Percentiles rank a stretch among this genome's conserved stretches.
Evolutionary conservation across 768 basidiomycete genomes (phyloP).

Genomic region (Mycena filopes): DNA sequence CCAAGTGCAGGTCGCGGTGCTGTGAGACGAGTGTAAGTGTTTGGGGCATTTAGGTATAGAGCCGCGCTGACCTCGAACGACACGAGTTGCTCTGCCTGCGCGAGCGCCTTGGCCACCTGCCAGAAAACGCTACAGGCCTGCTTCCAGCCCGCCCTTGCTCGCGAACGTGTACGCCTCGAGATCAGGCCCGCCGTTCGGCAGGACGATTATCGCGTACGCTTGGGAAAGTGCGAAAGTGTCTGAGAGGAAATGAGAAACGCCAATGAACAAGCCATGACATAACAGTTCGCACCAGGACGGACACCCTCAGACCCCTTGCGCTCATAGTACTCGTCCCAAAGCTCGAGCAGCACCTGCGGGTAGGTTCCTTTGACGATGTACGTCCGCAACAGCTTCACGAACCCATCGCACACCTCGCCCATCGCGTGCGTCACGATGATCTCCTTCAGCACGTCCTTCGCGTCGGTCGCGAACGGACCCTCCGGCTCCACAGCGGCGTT

Average conservation of each 20-base stretch:
- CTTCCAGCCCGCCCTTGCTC: slow-evolving; percentile 74
- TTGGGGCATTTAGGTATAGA: background rate
- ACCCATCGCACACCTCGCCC: slow-evolving; percentile 80
- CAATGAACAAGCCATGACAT: background rate
- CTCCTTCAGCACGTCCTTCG: slow-evolving; percentile 82
- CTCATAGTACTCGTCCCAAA: slow-evolving; percentile 89
- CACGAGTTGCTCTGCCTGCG: slow-evolving; percentile 81
- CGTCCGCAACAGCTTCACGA: slow-evolving; percentile 82
- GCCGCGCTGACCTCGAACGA: slow-evolving; percentile 81
- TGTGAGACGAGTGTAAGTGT: slow-evolving; percentile 44
- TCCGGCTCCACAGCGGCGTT: slow-evolving; percentile 52
- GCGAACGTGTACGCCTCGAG: slow-evolving; percentile 85
- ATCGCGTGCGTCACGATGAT: slow-evolving; percentile 80
- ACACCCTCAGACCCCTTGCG: slow-evolving; percentile 85
- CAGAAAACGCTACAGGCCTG: slow-evolving; percentile 92
- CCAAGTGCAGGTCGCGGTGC: slow-evolving; percentile 99
- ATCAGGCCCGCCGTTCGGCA: slow-evolving; percentile 91
- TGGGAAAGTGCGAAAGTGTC: slow-evolving; percentile 83
- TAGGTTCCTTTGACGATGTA: slow-evolving; percentile 91
- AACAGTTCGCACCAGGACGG: slow-evolving; percentile 72
- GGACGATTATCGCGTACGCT: slow-evolving; percentile 88
- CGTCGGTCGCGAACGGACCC: slow-evolving; percentile 76
- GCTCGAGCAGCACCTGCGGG: slow-evolving; percentile 76
- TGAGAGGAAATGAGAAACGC: slow-evolving; percentile 41
- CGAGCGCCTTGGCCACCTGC: slow-evolving; percentile 85